A percentile compares a stretch with the other conserved stretches of the same genome.
Evolutionary conservation across 2,329 filamentous ascomycete species (phyloP).

Genomic region (Ciborinia camelliae): DNA sequence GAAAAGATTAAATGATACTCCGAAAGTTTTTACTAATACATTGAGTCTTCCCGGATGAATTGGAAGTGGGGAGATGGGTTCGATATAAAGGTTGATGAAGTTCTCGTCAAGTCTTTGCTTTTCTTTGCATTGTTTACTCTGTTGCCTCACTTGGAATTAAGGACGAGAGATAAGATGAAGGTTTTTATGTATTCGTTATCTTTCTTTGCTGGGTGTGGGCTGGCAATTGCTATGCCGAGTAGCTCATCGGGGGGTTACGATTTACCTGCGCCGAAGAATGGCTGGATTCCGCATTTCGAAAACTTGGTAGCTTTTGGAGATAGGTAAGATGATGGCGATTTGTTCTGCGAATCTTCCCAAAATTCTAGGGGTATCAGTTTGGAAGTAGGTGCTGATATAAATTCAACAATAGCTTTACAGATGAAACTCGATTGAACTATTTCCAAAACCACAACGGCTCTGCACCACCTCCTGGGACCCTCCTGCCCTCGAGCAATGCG

Average conservation of each 20-base stretch:
- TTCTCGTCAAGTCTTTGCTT: not conserved
- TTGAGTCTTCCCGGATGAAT: not conserved
- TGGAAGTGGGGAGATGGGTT: not conserved
- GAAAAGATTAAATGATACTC: not conserved
- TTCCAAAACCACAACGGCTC: constrained; percentile 56
- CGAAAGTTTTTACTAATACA: not conserved
- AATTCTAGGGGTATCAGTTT: not conserved
- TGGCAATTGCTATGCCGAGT: not conserved
- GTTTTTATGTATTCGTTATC: not conserved
- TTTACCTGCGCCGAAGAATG: not conserved
- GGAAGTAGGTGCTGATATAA: not conserved
- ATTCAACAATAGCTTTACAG: constrained; percentile 55
- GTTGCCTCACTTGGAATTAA: not conserved
- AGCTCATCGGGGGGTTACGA: not conserved
- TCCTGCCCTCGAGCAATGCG: constrained; percentile 45
- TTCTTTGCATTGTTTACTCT: not conserved
- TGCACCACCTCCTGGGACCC: constrained; percentile 58
- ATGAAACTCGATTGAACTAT: constrained; percentile 64
- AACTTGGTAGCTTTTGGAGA: constrained; percentile 70
- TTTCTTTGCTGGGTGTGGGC: not conserved
- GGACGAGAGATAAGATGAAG: not conserved
- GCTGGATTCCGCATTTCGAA: constrained; percentile 48
- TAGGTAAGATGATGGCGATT: constrained; percentile 44
- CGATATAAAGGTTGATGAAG: constrained; percentile 2
- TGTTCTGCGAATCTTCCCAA: not conserved